These are phyloP conservation scores for Aspergillus conjunctus DNA, from an alignment of 495 filamentous ascomycete genomes.

Conservation along the genomic window DNA sequence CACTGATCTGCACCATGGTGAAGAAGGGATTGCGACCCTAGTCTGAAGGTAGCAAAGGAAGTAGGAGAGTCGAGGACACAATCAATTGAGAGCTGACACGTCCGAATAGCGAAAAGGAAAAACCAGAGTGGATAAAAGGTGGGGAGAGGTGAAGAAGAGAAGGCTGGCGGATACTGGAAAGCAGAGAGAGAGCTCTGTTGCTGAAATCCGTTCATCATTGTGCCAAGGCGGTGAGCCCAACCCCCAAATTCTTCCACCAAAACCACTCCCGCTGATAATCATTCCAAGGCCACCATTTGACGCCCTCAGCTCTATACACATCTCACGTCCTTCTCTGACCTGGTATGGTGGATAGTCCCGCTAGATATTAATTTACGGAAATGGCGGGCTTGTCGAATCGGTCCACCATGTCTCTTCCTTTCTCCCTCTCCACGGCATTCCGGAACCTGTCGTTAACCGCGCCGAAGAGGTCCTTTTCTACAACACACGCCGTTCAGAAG, in stretches of 20 bases:
- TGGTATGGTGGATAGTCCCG: slow-evolving; percentile 23
- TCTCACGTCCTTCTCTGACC: slow-evolving; percentile 8
- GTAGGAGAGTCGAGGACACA: not conserved
- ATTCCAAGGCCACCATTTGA: slow-evolving; percentile 4
- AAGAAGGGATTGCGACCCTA: slow-evolving; percentile 31
- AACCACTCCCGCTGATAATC: slow-evolving; percentile 1
- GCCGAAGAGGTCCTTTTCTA: slow-evolving; percentile 48
- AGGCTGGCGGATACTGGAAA: slow-evolving; percentile 13
- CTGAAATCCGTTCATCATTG: slow-evolving; percentile 23
- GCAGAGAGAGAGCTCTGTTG: slow-evolving; percentile 20
- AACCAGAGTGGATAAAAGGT: slow-evolving; percentile 22
- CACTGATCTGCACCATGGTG: slow-evolving; percentile 89
- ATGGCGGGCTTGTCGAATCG: slow-evolving; percentile 38
- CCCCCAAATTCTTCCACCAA: slow-evolving; percentile 45
- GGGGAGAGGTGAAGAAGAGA: slow-evolving; percentile 5
- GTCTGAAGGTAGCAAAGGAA: slow-evolving; percentile 25
- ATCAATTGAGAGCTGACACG: not conserved
- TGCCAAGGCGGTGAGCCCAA: slow-evolving; percentile 44
- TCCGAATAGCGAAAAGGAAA: slow-evolving; percentile 15
- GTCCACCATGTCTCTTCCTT: slow-evolving; percentile 38
- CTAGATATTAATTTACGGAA: slow-evolving; percentile 21
- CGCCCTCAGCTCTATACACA: slow-evolving; percentile 1
- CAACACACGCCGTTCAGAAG: slow-evolving; percentile 39
- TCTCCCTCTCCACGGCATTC: slow-evolving; percentile 46
- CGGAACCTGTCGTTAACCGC: slow-evolving; percentile 44